Percentiles rank a stretch among this genome's conserved stretches.
Conservation (phyloP, 768 basidiomycete genomes). For the Naganishia randhawae region DNA sequence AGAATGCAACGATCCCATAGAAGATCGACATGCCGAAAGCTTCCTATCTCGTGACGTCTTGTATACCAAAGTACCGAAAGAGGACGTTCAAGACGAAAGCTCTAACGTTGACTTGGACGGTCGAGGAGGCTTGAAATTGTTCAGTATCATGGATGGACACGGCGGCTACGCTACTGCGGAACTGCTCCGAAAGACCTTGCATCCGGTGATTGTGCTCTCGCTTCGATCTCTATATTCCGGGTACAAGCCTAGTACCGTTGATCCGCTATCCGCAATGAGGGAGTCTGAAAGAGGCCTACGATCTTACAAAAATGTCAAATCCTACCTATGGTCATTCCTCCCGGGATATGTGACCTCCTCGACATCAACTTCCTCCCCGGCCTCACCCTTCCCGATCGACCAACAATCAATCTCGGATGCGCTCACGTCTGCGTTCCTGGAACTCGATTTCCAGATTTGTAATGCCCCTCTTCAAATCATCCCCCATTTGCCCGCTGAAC, state of each 20-base stretch:
- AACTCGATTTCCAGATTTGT: conserved; percentile 79
- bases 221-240: conserved; percentile 53
- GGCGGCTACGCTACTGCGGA: conserved; percentile 72
- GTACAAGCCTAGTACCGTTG: conserved; percentile 9
- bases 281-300: background rate
- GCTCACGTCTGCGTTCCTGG: conserved; percentile 71
- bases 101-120: conserved; percentile 13
- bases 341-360: background rate
- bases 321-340: conserved; percentile 27
- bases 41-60: conserved; percentile 62
- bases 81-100: conserved; percentile 2
- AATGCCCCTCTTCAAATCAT: conserved; percentile 72
- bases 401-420: conserved; percentile 40
- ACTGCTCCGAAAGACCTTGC: conserved; percentile 74
- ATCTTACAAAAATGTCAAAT: conserved; percentile 20
- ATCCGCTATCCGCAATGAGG: conserved; percentile 12
- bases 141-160: conserved; percentile 71
- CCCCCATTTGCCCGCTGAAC: conserved; percentile 23
- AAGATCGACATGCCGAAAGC: conserved; percentile 75
- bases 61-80: conserved; percentile 37
- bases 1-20: conserved; percentile 82
- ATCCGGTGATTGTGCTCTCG: conserved; percentile 69
- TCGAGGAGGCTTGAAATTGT: conserved; percentile 46
- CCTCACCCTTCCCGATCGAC: conserved; percentile 27
- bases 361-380: background rate